These are phyloP conservation scores for Bodo saltans DNA, from an alignment of 78 protist genomes.

Conservation along the genomic window DNA sequence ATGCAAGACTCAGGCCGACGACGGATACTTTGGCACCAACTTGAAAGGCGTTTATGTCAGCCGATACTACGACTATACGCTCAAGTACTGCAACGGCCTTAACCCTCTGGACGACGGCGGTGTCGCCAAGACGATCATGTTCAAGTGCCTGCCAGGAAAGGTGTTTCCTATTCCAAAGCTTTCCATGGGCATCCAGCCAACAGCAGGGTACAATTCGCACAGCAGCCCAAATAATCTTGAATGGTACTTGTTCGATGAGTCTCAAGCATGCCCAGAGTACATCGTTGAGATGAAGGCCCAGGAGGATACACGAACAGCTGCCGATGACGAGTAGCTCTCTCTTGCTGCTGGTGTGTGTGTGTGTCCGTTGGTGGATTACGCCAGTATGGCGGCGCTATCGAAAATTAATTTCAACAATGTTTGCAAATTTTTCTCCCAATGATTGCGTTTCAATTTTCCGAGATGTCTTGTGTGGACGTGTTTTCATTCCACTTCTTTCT, in stretches of 20 bases:
- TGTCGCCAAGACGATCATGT: not conserved
- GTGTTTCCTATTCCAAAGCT: not conserved
- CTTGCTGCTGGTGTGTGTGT: too few species aligned
- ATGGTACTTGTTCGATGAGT: constrained; percentile 26
- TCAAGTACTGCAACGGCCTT: constrained; percentile 14
- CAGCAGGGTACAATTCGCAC: constrained; percentile 8
- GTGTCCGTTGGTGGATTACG: too few species aligned
- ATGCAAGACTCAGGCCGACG: constrained; percentile 26
- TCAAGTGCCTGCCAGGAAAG: constrained; percentile 12
- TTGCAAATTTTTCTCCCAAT: too few species aligned
- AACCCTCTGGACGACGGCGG: not conserved
- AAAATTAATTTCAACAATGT: too few species aligned
- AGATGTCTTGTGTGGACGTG: too few species aligned
- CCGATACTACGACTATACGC: constrained; percentile 25
- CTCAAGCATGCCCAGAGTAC: constrained; percentile 17
- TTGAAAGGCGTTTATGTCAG: constrained; percentile 9
- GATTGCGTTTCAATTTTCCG: too few species aligned
- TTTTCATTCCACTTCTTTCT: too few species aligned
- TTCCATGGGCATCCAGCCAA: not conserved
- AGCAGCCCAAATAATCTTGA: not conserved
- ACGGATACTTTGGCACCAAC: constrained; percentile 32
- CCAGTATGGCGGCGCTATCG: too few species aligned
- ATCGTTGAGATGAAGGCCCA: constrained; percentile 5
- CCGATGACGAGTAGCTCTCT: constrained; percentile 23
- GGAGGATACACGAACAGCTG: constrained; percentile 7